A percentile compares a stretch with the other conserved stretches of the same genome.
Conservation (phyloP, 2,329 filamentous ascomycete species). For the Xenosphaeropsis pyriputrescens region DNA sequence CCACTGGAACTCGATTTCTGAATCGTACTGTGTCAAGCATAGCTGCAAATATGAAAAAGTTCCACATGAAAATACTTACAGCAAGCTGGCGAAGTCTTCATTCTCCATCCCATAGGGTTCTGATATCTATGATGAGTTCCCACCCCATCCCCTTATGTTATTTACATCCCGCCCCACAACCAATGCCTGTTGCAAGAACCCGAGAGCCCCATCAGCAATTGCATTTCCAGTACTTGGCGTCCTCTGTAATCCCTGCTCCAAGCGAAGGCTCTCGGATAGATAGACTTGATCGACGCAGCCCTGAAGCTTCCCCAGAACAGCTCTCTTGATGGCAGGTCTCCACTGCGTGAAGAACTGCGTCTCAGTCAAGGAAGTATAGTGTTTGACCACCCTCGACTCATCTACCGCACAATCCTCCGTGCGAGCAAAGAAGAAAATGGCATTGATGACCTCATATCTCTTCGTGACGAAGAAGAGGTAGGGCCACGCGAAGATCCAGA, state of each 20-base stretch:
- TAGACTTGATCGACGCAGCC: conserved; percentile 4
- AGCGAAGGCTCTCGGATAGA: conserved; percentile 4
- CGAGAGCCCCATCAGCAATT: conserved; percentile 23
- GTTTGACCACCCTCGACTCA: conserved; percentile 4
- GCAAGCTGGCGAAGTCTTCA: too few species aligned
- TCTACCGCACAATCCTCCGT: conserved; percentile 3
- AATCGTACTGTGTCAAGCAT: too few species aligned
- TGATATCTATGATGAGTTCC: too few species aligned
- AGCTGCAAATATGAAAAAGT: too few species aligned
- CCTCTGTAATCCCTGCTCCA: conserved; percentile 1
- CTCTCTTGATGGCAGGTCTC: conserved; percentile 1
- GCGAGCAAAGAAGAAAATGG: conserved; percentile 27
- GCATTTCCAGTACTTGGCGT: conserved; percentile 19
- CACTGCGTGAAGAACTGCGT: background rate
- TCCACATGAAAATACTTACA: too few species aligned
- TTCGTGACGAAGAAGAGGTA: conserved; percentile 52
- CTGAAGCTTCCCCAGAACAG: background rate
- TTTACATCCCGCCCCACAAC: conserved; percentile 9
- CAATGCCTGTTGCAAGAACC: conserved; percentile 29
- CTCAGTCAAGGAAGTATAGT: conserved; percentile 2
- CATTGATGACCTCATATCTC: conserved; percentile 47
- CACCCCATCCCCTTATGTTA: conserved; percentile 11
- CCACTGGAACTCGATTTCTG: too few species aligned
- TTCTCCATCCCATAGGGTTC: too few species aligned
- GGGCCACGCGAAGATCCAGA: conserved; percentile 60